Conservation (phyloP, 805 yeast species). For the Candida nitratophila region DNA sequence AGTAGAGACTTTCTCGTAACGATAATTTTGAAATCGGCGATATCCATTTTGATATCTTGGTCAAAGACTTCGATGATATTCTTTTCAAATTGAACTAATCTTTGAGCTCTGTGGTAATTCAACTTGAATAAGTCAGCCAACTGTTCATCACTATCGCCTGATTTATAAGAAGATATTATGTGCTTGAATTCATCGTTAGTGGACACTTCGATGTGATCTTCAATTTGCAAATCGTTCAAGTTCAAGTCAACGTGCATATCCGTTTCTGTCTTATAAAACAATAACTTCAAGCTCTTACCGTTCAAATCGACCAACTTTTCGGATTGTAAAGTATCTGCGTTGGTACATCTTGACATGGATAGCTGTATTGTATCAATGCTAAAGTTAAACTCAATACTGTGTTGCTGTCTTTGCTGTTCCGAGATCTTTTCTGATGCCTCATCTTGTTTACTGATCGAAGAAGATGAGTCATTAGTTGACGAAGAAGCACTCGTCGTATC, state of each 20-base stretch:
- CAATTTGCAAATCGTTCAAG: slow-evolving; percentile 59
- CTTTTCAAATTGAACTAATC: slow-evolving; percentile 49
- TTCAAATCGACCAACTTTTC: slow-evolving; percentile 66
- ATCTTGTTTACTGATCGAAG: background rate
- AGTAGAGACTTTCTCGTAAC: slow-evolving; percentile 72
- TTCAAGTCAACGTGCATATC: slow-evolving; percentile 61
- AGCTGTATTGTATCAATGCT: slow-evolving; percentile 57
- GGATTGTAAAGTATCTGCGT: slow-evolving; percentile 51
- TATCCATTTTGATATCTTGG: slow-evolving; percentile 61
- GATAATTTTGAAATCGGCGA: slow-evolving; percentile 74
- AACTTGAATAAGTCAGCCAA: slow-evolving; percentile 55
- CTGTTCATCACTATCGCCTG: slow-evolving; percentile 28
- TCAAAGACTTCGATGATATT: slow-evolving; percentile 64
- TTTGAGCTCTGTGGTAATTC: slow-evolving; percentile 48
- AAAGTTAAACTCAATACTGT: slow-evolving; percentile 64
- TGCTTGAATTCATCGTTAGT: slow-evolving; percentile 59
- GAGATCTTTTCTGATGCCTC: background rate
- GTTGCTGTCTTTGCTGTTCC: slow-evolving; percentile 35
- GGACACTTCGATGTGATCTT: slow-evolving; percentile 65
- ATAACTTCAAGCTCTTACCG: slow-evolving; percentile 56
- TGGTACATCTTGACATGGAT: slow-evolving; percentile 60
- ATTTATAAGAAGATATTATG: slow-evolving; percentile 57
- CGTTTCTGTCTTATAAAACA: slow-evolving; percentile 49
- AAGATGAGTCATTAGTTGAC: background rate
- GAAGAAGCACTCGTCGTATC: background rate